Conservation (phyloP, 371 early-diverging fungal species). For the Zopfochytrium polystomum region DNA sequence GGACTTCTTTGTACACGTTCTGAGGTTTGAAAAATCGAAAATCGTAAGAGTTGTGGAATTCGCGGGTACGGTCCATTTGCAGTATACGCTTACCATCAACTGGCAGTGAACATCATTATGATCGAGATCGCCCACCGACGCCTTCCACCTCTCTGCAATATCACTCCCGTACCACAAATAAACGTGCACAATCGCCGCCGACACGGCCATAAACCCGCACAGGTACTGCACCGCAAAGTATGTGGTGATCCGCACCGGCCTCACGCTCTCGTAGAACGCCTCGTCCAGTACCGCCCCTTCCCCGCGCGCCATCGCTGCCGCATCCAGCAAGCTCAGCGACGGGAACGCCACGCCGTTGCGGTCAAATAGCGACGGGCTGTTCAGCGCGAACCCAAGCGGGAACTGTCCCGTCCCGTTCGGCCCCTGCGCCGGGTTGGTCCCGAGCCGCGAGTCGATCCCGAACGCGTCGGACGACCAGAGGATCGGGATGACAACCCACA, state of each 20-base stretch:
- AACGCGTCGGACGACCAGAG: constrained; percentile 23
- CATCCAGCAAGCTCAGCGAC: constrained; percentile 8
- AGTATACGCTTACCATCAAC: constrained; percentile 19
- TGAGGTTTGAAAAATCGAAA: no score
- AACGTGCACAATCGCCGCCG: constrained; percentile 29
- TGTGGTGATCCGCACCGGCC: constrained; percentile 72
- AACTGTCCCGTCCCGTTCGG: constrained; percentile 29
- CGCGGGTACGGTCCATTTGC: not conserved
- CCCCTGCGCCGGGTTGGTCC: constrained; percentile 18
- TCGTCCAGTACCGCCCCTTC: constrained; percentile 17
- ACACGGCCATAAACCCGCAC: constrained; percentile 14
- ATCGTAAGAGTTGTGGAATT: no score
- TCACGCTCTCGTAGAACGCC: constrained; percentile 56
- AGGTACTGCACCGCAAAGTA: constrained; percentile 56
- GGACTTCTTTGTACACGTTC: constrained; percentile 43
- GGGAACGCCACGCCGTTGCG: constrained; percentile 11
- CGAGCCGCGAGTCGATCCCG: constrained; percentile 19
- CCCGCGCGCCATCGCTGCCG: constrained; percentile 4
- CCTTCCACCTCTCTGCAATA: constrained; percentile 13
- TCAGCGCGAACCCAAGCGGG: constrained; percentile 25
- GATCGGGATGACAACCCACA: constrained; percentile 24
- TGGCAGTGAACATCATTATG: constrained; percentile 24
- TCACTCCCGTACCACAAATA: constrained; percentile 35
- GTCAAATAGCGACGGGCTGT: constrained; percentile 19
- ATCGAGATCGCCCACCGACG: constrained; percentile 22